Evolutionary conservation across 306 rosid genomes (phyloP).

Genomic region (Dryas octopetala): DNA sequence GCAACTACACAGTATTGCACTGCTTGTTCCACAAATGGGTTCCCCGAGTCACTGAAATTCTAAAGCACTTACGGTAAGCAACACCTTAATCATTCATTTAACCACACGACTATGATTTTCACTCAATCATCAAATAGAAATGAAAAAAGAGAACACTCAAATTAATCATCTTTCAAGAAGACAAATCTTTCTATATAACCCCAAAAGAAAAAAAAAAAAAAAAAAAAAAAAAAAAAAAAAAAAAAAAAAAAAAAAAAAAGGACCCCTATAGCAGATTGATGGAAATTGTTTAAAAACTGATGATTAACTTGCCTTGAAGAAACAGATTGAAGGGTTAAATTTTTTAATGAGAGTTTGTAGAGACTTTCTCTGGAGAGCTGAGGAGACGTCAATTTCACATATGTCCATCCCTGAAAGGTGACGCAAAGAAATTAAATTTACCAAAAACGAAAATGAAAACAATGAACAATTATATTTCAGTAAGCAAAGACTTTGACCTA

Average conservation of each 20-base stretch:
- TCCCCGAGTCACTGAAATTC: conserved; percentile 68
- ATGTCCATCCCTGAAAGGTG: conserved; percentile 71
- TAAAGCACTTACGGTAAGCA: conserved; percentile 26
- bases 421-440: neutral
- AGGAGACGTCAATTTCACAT: conserved; percentile 83
- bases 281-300: neutral
- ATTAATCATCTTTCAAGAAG: neutral
- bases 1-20: conserved; percentile 89
- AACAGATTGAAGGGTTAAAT: conserved; percentile 47
- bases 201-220: neutral
- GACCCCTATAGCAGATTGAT: no score
- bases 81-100: conserved; percentile 11
- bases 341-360: conserved; percentile 65
- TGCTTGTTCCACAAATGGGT: conserved; percentile 94
- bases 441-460: no score
- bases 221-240: neutral
- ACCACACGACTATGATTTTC: neutral
- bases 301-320: conserved; percentile 56
- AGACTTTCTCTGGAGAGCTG: conserved; percentile 77
- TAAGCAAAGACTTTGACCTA: no score
- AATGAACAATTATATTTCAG: no score
- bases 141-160: neutral
- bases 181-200: neutral
- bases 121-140: no score
- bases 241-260: neutral